Evolutionary conservation across 1,139 yeast species (phyloP).

Genomic region (Pichia inconspicua): DNA sequence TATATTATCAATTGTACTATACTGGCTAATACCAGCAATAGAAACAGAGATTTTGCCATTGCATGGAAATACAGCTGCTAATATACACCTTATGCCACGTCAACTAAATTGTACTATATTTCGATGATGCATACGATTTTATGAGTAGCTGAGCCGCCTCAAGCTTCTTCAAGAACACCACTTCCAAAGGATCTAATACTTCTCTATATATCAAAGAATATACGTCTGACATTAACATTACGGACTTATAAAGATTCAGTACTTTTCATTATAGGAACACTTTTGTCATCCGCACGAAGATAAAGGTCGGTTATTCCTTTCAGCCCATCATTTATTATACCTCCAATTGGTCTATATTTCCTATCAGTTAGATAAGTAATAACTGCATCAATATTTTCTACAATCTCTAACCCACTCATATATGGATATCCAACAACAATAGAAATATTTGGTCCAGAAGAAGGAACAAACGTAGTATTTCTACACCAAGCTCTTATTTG

Average conservation of each 20-base stretch:
- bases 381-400: conserved; percentile 50
- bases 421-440: conserved; percentile 48
- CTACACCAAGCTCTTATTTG: conserved; percentile 56
- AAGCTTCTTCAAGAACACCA: no score
- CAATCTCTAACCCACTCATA: conserved; percentile 36
- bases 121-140: no score
- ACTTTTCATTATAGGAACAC: conserved; percentile 36
- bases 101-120: no score
- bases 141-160: no score
- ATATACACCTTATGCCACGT: no score
- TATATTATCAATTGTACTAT: not conserved
- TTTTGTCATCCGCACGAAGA: conserved; percentile 36
- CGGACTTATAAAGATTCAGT: not conserved
- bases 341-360: conserved; percentile 50
- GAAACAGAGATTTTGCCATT: not conserved
- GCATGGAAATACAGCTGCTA: not conserved
- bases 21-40: not conserved
- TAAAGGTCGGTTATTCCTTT: conserved; percentile 43
- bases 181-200: no score
- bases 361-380: conserved; percentile 42
- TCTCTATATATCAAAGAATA: no score
- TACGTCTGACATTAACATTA: not conserved
- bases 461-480: conserved; percentile 54
- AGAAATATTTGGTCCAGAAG: conserved; percentile 45
- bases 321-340: conserved; percentile 38